phyloP scores from a whole-genome alignment of 2,329 filamentous ascomycete genomes.

The Sphaerostilbella broomeana region DNA sequence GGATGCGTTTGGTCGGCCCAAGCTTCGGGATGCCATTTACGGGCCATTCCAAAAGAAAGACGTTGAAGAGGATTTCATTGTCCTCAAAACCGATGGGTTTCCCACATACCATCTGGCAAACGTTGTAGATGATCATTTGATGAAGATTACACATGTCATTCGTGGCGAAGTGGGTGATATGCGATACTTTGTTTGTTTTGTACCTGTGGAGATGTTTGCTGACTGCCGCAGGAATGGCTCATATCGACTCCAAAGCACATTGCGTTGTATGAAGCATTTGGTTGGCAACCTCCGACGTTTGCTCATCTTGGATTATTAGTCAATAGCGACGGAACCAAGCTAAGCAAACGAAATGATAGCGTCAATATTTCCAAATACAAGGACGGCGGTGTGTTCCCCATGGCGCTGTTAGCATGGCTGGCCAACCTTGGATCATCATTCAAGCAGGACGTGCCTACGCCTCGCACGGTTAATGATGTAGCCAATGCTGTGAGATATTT shows the following conservation, averaged over 20 bases:
- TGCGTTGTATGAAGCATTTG: conserved; percentile 68
- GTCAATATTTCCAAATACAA: conserved; percentile 47
- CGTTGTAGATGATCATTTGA: conserved; percentile 90
- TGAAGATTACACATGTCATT: conserved; percentile 94
- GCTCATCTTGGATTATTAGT: conserved; percentile 74
- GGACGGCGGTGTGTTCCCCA: conserved; percentile 39
- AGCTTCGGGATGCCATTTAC: conserved; percentile 74
- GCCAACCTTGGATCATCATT: conserved; percentile 54
- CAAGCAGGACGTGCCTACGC: conserved; percentile 20
- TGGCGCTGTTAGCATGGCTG: conserved; percentile 67
- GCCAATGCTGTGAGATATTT: conserved; percentile 52
- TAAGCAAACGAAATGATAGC: conserved; percentile 72
- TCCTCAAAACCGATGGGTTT: conserved; percentile 85
- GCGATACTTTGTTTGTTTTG: neutral
- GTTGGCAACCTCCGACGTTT: conserved; percentile 67
- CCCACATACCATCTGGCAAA: conserved; percentile 98
- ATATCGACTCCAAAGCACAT: conserved; percentile 75
- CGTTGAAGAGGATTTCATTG: conserved; percentile 71
- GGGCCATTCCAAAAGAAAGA: conserved; percentile 54
- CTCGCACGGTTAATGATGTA: conserved; percentile 57
- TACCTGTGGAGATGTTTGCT: neutral
- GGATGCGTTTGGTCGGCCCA: conserved; percentile 45
- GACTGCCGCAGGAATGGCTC: conserved; percentile 70
- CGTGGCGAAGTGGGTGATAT: conserved; percentile 62
- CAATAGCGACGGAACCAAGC: conserved; percentile 61